phyloP scores from a whole-genome alignment of 345 rosid genomes.

The Raphanus raphanistrum region DNA sequence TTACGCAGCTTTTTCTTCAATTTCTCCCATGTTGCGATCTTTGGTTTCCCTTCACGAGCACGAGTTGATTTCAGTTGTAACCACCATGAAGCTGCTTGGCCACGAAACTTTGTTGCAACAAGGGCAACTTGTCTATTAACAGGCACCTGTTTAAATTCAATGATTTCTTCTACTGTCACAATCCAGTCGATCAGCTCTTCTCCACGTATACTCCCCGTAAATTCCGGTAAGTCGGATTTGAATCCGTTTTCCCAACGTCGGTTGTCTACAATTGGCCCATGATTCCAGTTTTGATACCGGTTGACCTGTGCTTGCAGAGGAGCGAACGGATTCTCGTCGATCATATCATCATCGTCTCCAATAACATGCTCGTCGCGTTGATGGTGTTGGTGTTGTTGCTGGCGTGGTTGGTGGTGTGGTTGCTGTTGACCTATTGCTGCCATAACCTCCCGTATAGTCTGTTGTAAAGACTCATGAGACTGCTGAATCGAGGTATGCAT shows the following conservation, averaged over 20 bases:
- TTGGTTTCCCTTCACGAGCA: background rate
- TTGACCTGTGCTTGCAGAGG: background rate
- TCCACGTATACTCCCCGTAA: background rate
- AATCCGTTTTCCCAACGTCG: background rate
- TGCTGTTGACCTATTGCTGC: background rate
- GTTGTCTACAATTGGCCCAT: background rate
- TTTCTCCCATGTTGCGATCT: background rate
- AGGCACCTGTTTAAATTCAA: background rate
- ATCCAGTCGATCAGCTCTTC: background rate
- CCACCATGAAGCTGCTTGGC: background rate
- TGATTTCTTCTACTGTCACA: background rate
- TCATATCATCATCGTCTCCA: background rate
- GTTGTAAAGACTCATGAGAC: background rate
- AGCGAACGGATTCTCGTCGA: background rate
- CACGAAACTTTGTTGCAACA: background rate
- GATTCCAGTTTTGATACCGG: background rate
- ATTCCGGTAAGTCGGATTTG: background rate
- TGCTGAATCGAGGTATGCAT: background rate
- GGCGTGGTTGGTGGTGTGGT: background rate
- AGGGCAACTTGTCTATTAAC: background rate
- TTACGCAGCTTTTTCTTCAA: background rate
- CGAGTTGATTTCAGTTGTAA: background rate
- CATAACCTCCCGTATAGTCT: too few species aligned
- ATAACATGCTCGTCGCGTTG: background rate
- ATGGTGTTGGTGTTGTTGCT: background rate